Base-by-base conservation (phyloP, 1,284 basidiomycete genomes). In the Rhodotorula sp. region DNA sequence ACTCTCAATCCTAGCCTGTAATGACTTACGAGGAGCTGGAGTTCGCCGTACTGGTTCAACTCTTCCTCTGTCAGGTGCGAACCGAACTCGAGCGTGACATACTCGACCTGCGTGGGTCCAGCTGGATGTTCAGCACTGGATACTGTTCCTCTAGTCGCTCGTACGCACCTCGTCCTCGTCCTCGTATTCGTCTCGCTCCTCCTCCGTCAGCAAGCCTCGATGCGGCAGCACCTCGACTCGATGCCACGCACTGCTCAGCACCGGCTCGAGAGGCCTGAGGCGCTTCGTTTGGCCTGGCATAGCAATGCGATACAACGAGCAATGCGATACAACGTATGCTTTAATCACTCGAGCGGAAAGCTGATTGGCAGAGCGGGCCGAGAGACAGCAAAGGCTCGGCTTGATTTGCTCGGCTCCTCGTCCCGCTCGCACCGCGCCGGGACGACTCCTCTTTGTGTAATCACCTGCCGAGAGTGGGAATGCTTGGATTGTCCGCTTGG, bases 1-100 rank as follows among this genome's bases (percentile, higher is more conserved):
- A n/a, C 7, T 18, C 2, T 20, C 10, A 14, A 43, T 18, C 18
- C 21, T 3, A n/a, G 29, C 4, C 2, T 21, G n/a, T 18, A 34
- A 6, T 8, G 20, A 48, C 73, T 51, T 18, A 72, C 73, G 5
- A 75, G 64, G 31, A 75, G 64, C 57, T 75, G 73, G 21, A 75
- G 26, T 3, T 68, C 61, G 49, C 62, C 31, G 21, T 57, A 16
- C 6, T 47, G 23, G 21, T 47, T 52, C 39, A 68, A 59, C 23
- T 31, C 29, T 7, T 61, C 58, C 5, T 52, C 58, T 2, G 31
- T n/a, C 39, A 70, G 58, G 58, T 68, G 31, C 15, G 31, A 31
- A 1, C 61, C 71, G 46, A 75, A 72, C 61, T 75, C 73, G 39
- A 75, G 66, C 15, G 73, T 72, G 10, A 75, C 49, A 48, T 75